Evolutionary conservation across 176 grass and related monocot species (phyloP), one percentile per base, ranked within the genome.

Genomic region (Otatea glauca): DNA sequence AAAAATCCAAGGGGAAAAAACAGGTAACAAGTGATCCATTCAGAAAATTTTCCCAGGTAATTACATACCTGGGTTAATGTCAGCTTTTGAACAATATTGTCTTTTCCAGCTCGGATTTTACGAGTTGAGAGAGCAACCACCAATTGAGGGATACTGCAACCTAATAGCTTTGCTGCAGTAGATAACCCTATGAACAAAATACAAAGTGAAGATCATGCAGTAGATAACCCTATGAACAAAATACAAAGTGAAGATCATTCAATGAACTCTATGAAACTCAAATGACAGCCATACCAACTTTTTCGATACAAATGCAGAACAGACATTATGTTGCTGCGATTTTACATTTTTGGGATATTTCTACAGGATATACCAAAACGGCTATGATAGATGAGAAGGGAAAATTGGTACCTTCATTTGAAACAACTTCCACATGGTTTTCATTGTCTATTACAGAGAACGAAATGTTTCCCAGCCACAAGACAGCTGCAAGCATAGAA

Each of bases 401-500:
- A 37, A 69, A 70, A 71, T 32, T 54, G 13, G 17, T 92, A 96
- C 96, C 96, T 92, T 99, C 96, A 53, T 91, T 87, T 81, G 89
- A 84, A 91, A 88, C 88, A 89, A 94, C 92, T 70, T 99, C 90
- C 72, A 96, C 96, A 86, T 99, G 91, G 78, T 91, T 96, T 99
- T 99, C 96, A 67, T 88, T 96, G 86, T 99, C 96, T 78, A 92
- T 94, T 50, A 94, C 87, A 53, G 81, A 83, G 84, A 99, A 99
- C 23, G 93, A 90, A 77, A 99, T 94, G 69, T 99, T 96, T 84
- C 96, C 96, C 53, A 99, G 67, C 93, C 91, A 99, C 73, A 99
- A 89, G 45, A 99, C 83, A 78, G 92, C 91, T 59, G 86, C 86
- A 27, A 99, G 88, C 91, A 89, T 96, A 74, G 91, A 92, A 92